A percentile compares a stretch with the other conserved stretches of the same genome.
These are phyloP conservation scores for Cryptococcus depauperatus DNA, from an alignment of 1,284 basidiomycete genomes.

Conservation along the genomic window DNA sequence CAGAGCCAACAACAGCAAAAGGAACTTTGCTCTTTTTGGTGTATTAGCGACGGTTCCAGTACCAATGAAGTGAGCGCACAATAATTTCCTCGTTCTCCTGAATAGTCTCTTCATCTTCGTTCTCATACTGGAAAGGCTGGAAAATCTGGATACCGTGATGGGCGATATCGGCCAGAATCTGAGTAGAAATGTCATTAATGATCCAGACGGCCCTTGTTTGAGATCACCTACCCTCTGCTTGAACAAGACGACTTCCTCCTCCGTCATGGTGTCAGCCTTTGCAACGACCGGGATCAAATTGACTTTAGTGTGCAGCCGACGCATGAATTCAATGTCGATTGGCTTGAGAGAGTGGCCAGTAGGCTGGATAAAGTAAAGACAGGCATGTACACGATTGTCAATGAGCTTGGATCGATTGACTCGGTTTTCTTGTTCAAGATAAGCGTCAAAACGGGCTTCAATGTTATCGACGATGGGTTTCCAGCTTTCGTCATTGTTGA, in stretches of 20 bases:
- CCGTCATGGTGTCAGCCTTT: conserved; percentile 91
- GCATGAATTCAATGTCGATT: conserved; percentile 96
- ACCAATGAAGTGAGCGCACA: conserved; percentile 34
- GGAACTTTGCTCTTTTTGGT: conserved; percentile 71
- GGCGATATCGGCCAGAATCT: conserved; percentile 85
- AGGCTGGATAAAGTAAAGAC: conserved; percentile 95
- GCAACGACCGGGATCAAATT: conserved; percentile 96
- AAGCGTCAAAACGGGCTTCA: conserved; percentile 89
- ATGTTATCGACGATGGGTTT: conserved; percentile 96
- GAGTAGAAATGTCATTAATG: conserved; percentile 2
- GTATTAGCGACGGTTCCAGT: background rate
- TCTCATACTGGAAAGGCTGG: conserved; percentile 88
- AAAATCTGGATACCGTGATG: conserved; percentile 93
- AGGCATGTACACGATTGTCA: conserved; percentile 53
- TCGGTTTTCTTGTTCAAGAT: conserved; percentile 94
- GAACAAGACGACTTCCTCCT: conserved; percentile 85
- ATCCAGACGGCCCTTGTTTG: conserved; percentile 1
- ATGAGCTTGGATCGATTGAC: conserved; percentile 59
- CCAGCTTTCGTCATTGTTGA: conserved; percentile 98
- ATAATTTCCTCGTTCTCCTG: conserved; percentile 93
- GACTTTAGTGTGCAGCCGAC: conserved; percentile 86
- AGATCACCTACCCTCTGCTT: conserved; percentile 65
- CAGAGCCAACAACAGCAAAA: conserved; percentile 91
- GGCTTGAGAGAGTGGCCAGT: conserved; percentile 94
- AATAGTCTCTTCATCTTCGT: conserved; percentile 93